Conservation (phyloP, 306 rosid genomes). For the Coriaria nepalensis region DNA sequence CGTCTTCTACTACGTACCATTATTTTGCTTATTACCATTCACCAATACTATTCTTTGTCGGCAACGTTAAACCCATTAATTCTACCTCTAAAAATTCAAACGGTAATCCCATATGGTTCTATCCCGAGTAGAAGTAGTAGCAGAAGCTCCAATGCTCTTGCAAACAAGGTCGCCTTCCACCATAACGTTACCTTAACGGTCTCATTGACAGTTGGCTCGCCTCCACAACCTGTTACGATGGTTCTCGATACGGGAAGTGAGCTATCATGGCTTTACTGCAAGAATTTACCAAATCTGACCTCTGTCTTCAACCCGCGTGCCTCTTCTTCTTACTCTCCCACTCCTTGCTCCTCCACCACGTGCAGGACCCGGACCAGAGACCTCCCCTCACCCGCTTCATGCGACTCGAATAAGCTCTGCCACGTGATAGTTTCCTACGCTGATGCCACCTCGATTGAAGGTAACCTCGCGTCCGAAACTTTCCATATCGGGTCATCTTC, state of each 20-base stretch:
- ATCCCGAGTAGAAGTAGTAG: conserved; percentile 30
- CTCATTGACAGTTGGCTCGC: conserved; percentile 56
- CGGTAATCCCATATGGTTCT: conserved; percentile 35
- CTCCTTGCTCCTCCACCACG: conserved; percentile 51
- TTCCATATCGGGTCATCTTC: conserved; percentile 38
- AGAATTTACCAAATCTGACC: conserved; percentile 15
- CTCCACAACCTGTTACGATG: conserved; percentile 78
- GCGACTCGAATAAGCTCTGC: conserved; percentile 66
- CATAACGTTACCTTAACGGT: conserved; percentile 64
- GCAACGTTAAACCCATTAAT: conserved; percentile 12
- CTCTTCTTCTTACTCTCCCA: conserved; percentile 43
- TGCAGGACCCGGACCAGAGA: conserved; percentile 59
- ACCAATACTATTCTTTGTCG: no score
- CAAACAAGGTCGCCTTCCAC: conserved; percentile 61
- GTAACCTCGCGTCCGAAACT: conserved; percentile 58
- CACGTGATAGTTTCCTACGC: conserved; percentile 82
- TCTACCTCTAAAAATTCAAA: conserved; percentile 54
- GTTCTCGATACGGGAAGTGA: conserved; percentile 84
- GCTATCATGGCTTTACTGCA: conserved; percentile 80
- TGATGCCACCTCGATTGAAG: conserved; percentile 70
- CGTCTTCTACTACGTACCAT: no score
- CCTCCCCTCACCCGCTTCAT: conserved; percentile 71
- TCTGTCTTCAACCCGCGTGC: conserved; percentile 26
- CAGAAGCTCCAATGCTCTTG: no score
- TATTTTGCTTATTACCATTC: no score